phyloP scores from a whole-genome alignment of 768 basidiomycete species.

The Lyophyllum decastes region DNA sequence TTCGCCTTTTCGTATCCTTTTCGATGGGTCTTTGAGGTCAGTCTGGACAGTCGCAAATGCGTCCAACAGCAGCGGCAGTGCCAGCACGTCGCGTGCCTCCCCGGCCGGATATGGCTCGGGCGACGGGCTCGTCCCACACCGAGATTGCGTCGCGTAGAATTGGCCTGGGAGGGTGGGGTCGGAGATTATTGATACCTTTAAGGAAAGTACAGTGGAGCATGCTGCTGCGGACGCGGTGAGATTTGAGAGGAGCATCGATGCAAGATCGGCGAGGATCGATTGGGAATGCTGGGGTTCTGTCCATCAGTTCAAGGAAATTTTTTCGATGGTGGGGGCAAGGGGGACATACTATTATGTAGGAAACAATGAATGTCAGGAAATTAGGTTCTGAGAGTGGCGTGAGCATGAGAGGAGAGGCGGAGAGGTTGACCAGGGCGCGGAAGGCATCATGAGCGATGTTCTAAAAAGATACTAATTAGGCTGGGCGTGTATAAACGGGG shows the following conservation, averaged over 20 bases:
- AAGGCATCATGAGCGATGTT: conserved; percentile 94
- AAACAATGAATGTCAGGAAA: conserved; percentile 81
- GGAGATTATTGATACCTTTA: conserved; percentile 66
- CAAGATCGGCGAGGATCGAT: conserved; percentile 89
- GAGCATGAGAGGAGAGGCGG: conserved; percentile 76
- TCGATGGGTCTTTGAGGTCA: conserved; percentile 47
- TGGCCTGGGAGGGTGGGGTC: conserved; percentile 48
- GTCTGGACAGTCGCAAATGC: conserved; percentile 70
- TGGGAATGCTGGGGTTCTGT: conserved; percentile 73
- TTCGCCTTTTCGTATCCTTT: conserved; percentile 67
- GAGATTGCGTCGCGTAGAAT: conserved; percentile 75
- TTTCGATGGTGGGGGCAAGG: neutral
- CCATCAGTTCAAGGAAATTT: conserved; percentile 1
- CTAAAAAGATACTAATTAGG: conserved; percentile 42
- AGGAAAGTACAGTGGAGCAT: conserved; percentile 60
- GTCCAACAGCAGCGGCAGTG: conserved; percentile 83
- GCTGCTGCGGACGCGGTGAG: conserved; percentile 74
- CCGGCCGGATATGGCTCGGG: conserved; percentile 72
- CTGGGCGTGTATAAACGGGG: neutral
- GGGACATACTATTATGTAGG: conserved; percentile 84
- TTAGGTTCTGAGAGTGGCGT: conserved; percentile 64
- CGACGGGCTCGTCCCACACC: conserved; percentile 75
- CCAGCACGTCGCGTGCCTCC: conserved; percentile 53
- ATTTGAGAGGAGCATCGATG: conserved; percentile 98
- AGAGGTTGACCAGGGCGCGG: conserved; percentile 90